These are phyloP conservation scores for Entomortierella chlamydospora DNA, from an alignment of 192 early-diverging fungal genomes.

Conservation along the genomic window DNA sequence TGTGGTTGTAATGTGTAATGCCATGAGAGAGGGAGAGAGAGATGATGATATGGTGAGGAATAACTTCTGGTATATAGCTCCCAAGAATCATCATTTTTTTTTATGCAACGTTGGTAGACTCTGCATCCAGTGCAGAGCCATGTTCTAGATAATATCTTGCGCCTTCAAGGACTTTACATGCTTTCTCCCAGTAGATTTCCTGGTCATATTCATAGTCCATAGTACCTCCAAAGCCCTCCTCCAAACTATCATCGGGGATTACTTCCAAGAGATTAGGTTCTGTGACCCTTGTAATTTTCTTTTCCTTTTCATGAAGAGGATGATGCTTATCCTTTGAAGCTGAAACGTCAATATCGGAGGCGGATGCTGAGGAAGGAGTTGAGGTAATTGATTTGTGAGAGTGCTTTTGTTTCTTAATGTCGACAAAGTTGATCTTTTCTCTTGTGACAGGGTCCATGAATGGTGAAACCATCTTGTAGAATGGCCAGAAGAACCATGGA, in stretches of 20 bases:
- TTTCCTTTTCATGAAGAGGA: background rate
- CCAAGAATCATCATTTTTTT: no score
- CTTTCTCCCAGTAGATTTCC: slow-evolving; percentile 74
- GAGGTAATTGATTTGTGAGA: slow-evolving; percentile 9
- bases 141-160: slow-evolving; percentile 9
- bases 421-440: slow-evolving; percentile 86
- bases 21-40: no score
- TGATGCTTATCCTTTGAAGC: background rate
- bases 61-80: background rate
- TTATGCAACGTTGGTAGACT: background rate
- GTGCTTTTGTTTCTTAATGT: slow-evolving; percentile 65
- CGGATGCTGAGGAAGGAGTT: slow-evolving; percentile 29
- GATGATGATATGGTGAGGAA: no score
- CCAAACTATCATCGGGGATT: slow-evolving; percentile 68
- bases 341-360: slow-evolving; percentile 27
- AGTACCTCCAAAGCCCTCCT: slow-evolving; percentile 79
- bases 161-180: slow-evolving; percentile 11
- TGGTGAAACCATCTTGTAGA: slow-evolving; percentile 86
- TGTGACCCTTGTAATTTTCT: background rate
- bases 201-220: slow-evolving; percentile 76
- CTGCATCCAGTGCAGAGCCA: background rate
- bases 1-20: no score
- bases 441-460: slow-evolving; percentile 95
- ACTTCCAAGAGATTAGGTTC: slow-evolving; percentile 57
- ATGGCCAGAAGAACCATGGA: slow-evolving; percentile 87